phyloP scores from a whole-genome alignment of 495 filamentous ascomycete genomes.

The Podospora pseudoanserina region DNA sequence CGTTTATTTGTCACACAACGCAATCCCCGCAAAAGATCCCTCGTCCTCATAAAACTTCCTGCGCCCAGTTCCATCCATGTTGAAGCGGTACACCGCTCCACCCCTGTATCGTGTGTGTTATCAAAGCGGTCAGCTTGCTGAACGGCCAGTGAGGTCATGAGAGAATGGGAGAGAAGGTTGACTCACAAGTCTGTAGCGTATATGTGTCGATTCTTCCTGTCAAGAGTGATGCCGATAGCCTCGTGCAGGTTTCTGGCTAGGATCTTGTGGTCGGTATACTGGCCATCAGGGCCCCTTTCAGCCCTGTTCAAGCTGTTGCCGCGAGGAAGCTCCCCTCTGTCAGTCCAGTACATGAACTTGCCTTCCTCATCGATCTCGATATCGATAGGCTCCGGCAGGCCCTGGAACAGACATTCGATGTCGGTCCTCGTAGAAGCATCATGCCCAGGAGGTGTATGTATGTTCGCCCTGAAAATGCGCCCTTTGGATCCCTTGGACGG shows the following conservation, averaged over 20 bases:
- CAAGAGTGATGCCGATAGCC: slow-evolving; percentile 45
- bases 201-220: slow-evolving; percentile 19
- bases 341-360: slow-evolving; percentile 51
- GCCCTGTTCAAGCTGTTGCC: slow-evolving; percentile 46
- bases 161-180: background rate
- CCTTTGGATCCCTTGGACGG: slow-evolving; percentile 43
- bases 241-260: slow-evolving; percentile 45
- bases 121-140: background rate
- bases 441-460: slow-evolving; percentile 27
- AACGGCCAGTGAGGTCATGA: background rate
- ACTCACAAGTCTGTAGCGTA: slow-evolving; percentile 44
- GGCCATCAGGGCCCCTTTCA: background rate
- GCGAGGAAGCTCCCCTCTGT: slow-evolving; percentile 49
- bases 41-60: slow-evolving; percentile 30
- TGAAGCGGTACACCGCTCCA: slow-evolving; percentile 45
- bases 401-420: slow-evolving; percentile 41
- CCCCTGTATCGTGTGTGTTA: slow-evolving; percentile 22
- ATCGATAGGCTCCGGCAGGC: slow-evolving; percentile 55
- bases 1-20: slow-evolving; percentile 18
- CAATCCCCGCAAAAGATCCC: slow-evolving; percentile 28
- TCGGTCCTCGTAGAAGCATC: slow-evolving; percentile 28
- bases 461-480: slow-evolving; percentile 43
- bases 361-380: slow-evolving; percentile 44
- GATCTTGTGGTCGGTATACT: slow-evolving; percentile 12
- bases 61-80: slow-evolving; percentile 41